Evolutionary conservation across 164 flowering plant genomes (phyloP).

Genomic region (Berberis vulgaris): DNA sequence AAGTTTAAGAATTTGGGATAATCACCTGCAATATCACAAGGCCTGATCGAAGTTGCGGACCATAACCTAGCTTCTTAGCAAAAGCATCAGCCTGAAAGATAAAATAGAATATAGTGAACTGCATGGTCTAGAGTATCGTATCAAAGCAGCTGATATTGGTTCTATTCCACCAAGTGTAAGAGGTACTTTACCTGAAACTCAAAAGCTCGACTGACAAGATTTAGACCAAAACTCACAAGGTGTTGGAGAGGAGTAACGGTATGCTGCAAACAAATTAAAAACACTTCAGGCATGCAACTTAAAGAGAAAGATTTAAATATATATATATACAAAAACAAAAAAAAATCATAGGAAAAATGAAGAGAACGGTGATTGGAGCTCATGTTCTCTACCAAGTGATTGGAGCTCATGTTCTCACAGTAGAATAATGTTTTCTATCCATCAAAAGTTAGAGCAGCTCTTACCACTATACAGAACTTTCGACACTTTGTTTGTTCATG

Average conservation of each 20-base stretch:
- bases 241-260: slow-evolving; percentile 88
- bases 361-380: no score
- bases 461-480: no score
- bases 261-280: slow-evolving; percentile 47
- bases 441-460: no score
- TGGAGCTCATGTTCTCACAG: no score
- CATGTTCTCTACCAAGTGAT: no score
- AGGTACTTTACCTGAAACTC: slow-evolving; percentile 80
- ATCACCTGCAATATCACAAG: slow-evolving; percentile 90
- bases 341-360: background rate
- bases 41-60: slow-evolving; percentile 56
- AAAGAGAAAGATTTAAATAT: background rate
- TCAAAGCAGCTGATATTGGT: background rate
- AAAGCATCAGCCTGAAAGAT: slow-evolving; percentile 86
- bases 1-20: no score
- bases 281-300: background rate
- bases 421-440: no score
- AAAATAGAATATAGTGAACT: background rate
- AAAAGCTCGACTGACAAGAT: slow-evolving; percentile 90
- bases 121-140: background rate
- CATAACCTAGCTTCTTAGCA: slow-evolving; percentile 87
- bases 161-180: background rate
- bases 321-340: no score
- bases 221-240: slow-evolving; percentile 77
- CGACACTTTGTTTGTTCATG: no score